Base-by-base conservation (phyloP, 768 basidiomycete genomes). In the Tulasnella sp. region DNA sequence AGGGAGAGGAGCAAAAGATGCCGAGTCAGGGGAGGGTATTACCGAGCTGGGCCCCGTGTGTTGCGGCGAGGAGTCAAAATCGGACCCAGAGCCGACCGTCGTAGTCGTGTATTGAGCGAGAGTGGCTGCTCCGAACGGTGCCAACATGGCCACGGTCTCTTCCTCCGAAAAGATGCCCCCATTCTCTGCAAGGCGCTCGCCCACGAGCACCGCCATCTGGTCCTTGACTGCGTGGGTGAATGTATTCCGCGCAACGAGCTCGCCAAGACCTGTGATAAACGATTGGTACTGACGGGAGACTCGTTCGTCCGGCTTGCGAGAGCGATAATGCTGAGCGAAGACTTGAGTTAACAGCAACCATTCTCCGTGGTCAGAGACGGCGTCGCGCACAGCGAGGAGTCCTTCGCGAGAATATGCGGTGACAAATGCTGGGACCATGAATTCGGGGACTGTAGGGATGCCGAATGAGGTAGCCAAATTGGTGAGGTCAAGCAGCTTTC, bases 351-450 rank as follows among this genome's bases (percentile, higher is more conserved):
- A 61, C 29, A 76, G 48, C 35, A 55, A 18, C 75, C 75, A 76
- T 61, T 40, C 37, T 26, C n/a, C 57, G 18, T 57, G 75, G 35
- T 55, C 57, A 39, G 75, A 55, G 26, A 76, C 42, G 7, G 39
- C 40, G 15, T 76, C 75, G 3, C 51, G 48, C 35, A 61, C 55
- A 32, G 55, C 48, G 10, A 40, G 39, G 32, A 61, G 61, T 26
- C 48, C 51, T 44, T 76, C 75, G 26, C 61, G 75, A 40, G 48
- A 69, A 57, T 57, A 76, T n/a, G 80, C 79, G 37, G 79, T 69
- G 81, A 80, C 79, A 76, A 15, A 0, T 77, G 77, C 3, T 74
- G 78, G 11, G 81, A 80, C 32, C 10, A 55, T 72, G 23, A 80
- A 44, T 29, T 77, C 80, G 73, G 80, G 74, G 69, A 79, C 51